Conservation (phyloP, 2,329 filamentous ascomycete species). For the Fusarium sp. region DNA sequence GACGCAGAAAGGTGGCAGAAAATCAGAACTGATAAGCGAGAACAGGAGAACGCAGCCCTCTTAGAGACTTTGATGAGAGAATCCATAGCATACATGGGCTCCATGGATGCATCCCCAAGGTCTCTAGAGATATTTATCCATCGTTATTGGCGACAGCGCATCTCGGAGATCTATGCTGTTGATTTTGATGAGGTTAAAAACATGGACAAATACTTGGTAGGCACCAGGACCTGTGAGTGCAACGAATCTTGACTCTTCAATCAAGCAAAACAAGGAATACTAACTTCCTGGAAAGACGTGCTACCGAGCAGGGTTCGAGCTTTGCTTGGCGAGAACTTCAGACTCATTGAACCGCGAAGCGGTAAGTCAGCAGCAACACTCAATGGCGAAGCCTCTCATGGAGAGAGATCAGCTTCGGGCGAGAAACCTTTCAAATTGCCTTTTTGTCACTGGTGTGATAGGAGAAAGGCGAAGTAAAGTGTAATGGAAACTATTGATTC, state of each 20-base stretch:
- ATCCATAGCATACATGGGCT: background rate
- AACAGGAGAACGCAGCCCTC: accelerated
- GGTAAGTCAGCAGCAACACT: background rate
- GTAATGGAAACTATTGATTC: no score
- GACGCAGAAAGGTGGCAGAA: no score
- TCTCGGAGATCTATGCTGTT: background rate
- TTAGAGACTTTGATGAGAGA: background rate
- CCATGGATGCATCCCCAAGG: accelerated
- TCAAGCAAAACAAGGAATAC: no score
- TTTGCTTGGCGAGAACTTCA: background rate
- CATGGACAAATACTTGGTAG: no score
- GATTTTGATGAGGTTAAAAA: no score
- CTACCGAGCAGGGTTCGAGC: background rate
- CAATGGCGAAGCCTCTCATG: no score
- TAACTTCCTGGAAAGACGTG: background rate
- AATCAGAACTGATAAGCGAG: background rate
- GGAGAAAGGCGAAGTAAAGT: no score
- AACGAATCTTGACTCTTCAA: no score
- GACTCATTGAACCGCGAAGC: background rate
- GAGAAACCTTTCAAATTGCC: no score
- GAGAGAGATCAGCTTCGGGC: no score
- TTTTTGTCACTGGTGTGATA: no score
- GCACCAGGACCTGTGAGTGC: no score
- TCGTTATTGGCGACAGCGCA: background rate
- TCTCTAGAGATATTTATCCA: background rate